A percentile compares a stretch with the other conserved stretches of the same genome.
Conservation (phyloP, 495 filamentous ascomycete genomes). For the Neurospora hispaniola region DNA sequence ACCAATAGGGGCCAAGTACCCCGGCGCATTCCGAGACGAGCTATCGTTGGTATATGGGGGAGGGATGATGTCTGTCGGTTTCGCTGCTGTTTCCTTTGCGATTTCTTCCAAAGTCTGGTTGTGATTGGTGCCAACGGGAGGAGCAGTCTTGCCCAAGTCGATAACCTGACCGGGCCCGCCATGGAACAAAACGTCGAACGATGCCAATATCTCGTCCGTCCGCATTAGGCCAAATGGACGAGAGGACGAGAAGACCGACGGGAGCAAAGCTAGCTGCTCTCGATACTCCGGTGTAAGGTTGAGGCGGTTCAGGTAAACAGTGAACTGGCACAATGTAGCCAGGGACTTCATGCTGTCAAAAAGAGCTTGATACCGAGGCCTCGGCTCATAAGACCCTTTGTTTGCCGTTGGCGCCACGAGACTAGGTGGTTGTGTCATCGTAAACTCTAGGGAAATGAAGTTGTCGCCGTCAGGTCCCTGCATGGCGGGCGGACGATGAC, state of each 20-base stretch:
- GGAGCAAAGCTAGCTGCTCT: background rate
- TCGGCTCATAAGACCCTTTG: background rate
- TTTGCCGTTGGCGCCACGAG: background rate
- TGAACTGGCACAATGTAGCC: background rate
- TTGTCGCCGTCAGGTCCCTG: background rate
- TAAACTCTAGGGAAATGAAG: background rate
- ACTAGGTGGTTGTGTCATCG: background rate
- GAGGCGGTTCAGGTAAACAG: background rate
- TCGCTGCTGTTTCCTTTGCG: background rate
- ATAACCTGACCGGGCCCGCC: background rate
- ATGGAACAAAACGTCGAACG: background rate
- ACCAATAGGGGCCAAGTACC: background rate
- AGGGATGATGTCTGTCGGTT: background rate
- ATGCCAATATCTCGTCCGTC: background rate
- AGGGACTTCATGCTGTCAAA: conserved; percentile 1
- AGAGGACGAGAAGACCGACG: background rate
- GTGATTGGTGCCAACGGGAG: background rate
- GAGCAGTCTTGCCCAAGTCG: background rate
- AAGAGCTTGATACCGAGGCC: background rate
- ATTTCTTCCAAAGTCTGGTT: background rate
- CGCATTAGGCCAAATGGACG: background rate
- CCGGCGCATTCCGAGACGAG: background rate
- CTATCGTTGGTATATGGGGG: background rate
- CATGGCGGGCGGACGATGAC: background rate
- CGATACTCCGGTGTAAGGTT: background rate